Evolutionary conservation across 441 rosid species (phyloP).

Genomic region (Populus hybrid): DNA sequence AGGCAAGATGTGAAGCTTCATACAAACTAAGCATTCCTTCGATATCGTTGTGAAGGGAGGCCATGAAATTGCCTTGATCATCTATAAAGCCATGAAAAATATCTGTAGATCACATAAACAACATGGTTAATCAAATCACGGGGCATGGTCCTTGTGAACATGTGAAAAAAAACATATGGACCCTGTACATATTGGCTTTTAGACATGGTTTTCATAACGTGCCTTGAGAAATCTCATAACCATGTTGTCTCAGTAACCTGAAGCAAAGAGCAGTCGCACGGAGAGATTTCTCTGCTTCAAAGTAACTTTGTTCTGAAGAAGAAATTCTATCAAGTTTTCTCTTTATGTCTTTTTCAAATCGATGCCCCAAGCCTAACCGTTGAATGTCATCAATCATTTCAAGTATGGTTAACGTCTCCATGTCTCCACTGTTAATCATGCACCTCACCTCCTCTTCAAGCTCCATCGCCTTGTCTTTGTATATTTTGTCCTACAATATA

Average conservation of each 20-base stretch:
- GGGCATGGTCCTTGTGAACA: background rate
- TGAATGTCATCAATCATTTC: slow-evolving; percentile 48
- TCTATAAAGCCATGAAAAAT: slow-evolving; percentile 31
- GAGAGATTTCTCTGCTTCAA: slow-evolving; percentile 14
- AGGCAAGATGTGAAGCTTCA: slow-evolving; percentile 26
- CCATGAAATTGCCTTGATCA: slow-evolving; percentile 19
- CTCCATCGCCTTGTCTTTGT: slow-evolving; percentile 11
- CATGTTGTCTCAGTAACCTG: slow-evolving; percentile 42
- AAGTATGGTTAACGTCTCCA: slow-evolving; percentile 12
- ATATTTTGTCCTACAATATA: slow-evolving; percentile 19
- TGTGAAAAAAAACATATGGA: background rate
- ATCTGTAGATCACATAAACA: slow-evolving; percentile 22
- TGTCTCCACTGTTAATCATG: slow-evolving; percentile 17
- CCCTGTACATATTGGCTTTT: background rate
- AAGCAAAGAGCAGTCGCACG: slow-evolving; percentile 38
- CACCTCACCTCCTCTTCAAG: slow-evolving; percentile 31
- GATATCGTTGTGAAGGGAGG: slow-evolving; percentile 1
- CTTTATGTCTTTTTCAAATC: slow-evolving; percentile 33
- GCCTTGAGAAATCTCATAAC: slow-evolving; percentile 43
- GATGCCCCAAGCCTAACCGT: slow-evolving; percentile 37
- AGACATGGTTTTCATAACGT: background rate
- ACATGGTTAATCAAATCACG: background rate
- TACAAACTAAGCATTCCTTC: slow-evolving; percentile 30
- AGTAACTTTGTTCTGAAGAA: background rate
- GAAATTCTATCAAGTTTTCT: slow-evolving; percentile 18